phyloP scores from a whole-genome alignment of 2,329 filamentous ascomycete genomes.

The Hymenoscyphus fructigenus region DNA sequence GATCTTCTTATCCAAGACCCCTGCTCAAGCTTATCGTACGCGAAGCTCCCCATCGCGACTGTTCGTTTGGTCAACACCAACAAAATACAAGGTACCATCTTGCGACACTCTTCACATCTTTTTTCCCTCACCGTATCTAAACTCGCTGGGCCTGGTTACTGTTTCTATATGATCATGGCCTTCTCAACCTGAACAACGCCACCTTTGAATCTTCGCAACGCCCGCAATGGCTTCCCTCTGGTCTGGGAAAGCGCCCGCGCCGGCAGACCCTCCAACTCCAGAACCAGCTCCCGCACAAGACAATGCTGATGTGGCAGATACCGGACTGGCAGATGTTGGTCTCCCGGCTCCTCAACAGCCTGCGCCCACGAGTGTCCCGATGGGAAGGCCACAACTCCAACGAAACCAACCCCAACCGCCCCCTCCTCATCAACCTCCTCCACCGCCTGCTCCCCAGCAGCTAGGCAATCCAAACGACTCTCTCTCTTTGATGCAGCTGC shows the following conservation, averaged over 20 bases:
- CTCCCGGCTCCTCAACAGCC: conserved; percentile 25
- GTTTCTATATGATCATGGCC: neutral
- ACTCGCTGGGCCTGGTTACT: neutral
- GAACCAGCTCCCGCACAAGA: conserved; percentile 23
- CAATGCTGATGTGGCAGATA: conserved; percentile 43
- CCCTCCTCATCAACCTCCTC: conserved; percentile 37
- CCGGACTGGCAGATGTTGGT: conserved; percentile 41
- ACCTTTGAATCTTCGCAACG: neutral
- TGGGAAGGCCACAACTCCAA: conserved; percentile 36
- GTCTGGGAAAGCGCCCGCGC: conserved; percentile 18
- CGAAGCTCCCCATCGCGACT: neutral
- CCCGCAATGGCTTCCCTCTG: conserved; percentile 33
- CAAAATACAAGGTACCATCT: neutral
- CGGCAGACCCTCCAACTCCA: conserved; percentile 16
- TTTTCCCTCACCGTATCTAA: neutral
- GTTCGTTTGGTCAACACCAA: neutral
- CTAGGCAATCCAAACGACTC: conserved; percentile 58
- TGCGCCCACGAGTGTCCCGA: conserved; percentile 24
- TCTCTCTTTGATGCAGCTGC: conserved; percentile 71
- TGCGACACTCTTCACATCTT: neutral
- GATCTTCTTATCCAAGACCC: neutral
- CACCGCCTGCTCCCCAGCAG: conserved; percentile 34
- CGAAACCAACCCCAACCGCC: conserved; percentile 40
- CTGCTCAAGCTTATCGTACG: neutral
- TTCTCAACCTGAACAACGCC: neutral